Conservation (phyloP, 2,329 filamentous ascomycete genomes). For the Aspergillus brasiliensis region DNA sequence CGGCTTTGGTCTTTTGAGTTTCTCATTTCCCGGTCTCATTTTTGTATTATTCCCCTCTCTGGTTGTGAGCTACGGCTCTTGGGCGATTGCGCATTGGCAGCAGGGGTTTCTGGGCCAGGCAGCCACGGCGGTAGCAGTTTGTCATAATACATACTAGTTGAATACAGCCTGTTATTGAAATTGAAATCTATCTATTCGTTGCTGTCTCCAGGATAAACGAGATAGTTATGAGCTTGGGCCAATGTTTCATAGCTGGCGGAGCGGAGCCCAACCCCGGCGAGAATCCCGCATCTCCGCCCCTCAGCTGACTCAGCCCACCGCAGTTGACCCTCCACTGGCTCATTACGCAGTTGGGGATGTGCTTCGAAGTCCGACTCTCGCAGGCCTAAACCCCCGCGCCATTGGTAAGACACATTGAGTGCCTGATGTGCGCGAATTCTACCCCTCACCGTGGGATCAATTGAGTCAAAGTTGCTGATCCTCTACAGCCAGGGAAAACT, state of each 20-base stretch:
- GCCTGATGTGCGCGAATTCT: background rate
- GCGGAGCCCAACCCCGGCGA: background rate
- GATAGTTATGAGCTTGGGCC: background rate
- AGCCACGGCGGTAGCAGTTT: background rate
- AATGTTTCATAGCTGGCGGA: background rate
- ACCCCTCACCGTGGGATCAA: background rate
- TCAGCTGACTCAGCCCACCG: conserved; percentile 15
- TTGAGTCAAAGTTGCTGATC: background rate
- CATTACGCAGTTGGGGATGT: background rate
- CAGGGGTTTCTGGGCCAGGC: conserved; percentile 14
- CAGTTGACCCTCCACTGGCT: background rate
- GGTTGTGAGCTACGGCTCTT: background rate
- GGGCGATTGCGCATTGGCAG: conserved; percentile 4
- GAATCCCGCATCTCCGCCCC: conserved; percentile 13
- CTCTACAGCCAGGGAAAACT: background rate
- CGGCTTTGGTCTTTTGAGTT: conserved; percentile 7
- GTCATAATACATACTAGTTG: background rate
- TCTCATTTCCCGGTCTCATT: background rate
- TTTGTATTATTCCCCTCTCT: conserved; percentile 14
- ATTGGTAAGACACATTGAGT: background rate
- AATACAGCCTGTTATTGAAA: background rate
- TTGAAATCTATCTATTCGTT: background rate
- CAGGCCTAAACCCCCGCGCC: background rate
- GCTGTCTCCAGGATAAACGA: background rate
- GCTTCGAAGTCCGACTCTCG: background rate